A percentile compares a stretch with the other conserved stretches of the same genome.
phyloP scores from a whole-genome alignment of 108 stramenopile genomes.

The Skeletonema marinoi region DNA sequence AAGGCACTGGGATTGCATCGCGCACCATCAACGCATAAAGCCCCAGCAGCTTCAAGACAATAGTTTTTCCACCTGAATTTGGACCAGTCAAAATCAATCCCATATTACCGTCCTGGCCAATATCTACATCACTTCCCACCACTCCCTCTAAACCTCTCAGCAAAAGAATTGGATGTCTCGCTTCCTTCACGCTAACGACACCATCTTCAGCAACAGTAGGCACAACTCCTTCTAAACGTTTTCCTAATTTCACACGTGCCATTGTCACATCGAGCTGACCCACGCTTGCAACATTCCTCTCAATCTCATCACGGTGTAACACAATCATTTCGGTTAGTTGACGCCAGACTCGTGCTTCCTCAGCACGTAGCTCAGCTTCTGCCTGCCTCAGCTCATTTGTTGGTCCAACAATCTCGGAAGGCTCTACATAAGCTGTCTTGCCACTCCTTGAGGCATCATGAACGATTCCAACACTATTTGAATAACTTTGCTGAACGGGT shows the following conservation, averaged over 20 bases:
- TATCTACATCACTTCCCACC: constrained; percentile 86
- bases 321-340: constrained; percentile 62
- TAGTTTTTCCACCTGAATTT: constrained; percentile 93
- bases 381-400: constrained; percentile 88
- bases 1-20: constrained; percentile 89
- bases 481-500: constrained; percentile 61
- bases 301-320: constrained; percentile 50
- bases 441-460: constrained; percentile 89
- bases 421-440: constrained; percentile 94
- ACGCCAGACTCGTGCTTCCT: constrained; percentile 83
- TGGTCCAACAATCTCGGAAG: constrained; percentile 81
- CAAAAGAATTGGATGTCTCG: constrained; percentile 89
- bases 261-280: constrained; percentile 83
- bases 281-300: constrained; percentile 52
- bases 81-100: constrained; percentile 92
- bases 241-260: constrained; percentile 76
- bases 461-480: constrained; percentile 77
- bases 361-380: constrained; percentile 67
- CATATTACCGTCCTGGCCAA: constrained; percentile 76
- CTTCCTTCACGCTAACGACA: constrained; percentile 70
- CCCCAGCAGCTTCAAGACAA: constrained; percentile 92
- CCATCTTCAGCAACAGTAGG: constrained; percentile 86
- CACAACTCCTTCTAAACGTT: constrained; percentile 65
- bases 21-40: constrained; percentile 86
- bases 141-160: constrained; percentile 69